A percentile compares a stretch with the other conserved stretches of the same genome.
These are phyloP conservation scores for Coemansia furcata DNA, from an alignment of 192 early-diverging fungal genomes.

Conservation along the genomic window DNA sequence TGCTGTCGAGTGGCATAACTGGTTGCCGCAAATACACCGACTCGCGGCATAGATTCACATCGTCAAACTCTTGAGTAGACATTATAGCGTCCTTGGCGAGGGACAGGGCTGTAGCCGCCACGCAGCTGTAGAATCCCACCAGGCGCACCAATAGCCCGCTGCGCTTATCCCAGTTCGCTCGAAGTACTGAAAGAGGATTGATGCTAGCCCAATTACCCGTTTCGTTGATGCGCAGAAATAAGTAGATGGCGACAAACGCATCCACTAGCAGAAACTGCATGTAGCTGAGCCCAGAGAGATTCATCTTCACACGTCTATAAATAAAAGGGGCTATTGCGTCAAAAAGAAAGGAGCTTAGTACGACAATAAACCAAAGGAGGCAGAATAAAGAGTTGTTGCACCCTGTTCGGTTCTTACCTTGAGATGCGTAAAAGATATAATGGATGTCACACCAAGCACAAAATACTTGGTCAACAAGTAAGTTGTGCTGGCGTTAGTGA, in stretches of 20 bases:
- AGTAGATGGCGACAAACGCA: constrained; percentile 33
- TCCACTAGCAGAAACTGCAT: constrained; percentile 51
- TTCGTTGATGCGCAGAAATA: constrained; percentile 32
- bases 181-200: constrained; percentile 26
- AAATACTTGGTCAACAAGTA: constrained; percentile 3
- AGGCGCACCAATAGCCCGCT: constrained; percentile 19
- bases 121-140: constrained; percentile 33
- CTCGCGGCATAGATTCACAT: constrained; percentile 33
- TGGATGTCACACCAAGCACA: too few species aligned
- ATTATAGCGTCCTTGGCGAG: constrained; percentile 45
- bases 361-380: background rate
- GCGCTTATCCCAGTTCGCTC: constrained; percentile 21
- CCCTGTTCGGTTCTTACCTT: background rate
- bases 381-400: background rate
- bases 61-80: constrained; percentile 44
- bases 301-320: constrained; percentile 23
- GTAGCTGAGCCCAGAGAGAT: constrained; percentile 49
- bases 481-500: background rate
- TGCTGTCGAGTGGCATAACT: constrained; percentile 28
- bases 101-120: constrained; percentile 27
- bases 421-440: background rate
- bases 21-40: constrained; percentile 27
- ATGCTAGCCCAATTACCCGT: constrained; percentile 37
- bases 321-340: background rate
- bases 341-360: background rate